Base-by-base conservation (phyloP, 352 stramenopile species). In the Phytopythium litorale region DNA sequence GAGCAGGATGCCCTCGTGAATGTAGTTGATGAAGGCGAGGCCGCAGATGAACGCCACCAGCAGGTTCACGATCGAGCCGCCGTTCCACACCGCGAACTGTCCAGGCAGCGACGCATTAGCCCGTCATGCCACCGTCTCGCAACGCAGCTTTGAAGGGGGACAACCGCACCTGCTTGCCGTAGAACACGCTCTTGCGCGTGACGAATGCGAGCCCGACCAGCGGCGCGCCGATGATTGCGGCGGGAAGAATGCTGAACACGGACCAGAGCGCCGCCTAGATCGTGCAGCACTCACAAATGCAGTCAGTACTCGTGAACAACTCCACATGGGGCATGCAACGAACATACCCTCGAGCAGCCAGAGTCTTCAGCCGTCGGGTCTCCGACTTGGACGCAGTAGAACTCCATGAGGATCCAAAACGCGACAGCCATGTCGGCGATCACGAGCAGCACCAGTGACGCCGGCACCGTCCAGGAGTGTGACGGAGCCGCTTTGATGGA, bases 361-460 rank as follows among this genome's bases (percentile, higher is more conserved):
- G 81, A 81, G 62, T 94, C 78, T 49, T 82, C 59, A 21, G 72
- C 57, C 21, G 81, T 94, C 16, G 87, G 87, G 50, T 94, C 83
- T 9, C 84, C 73, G 43, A 95, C 76, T 90, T 95, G 87, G 55
- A 95, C 74, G 68, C 87, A 95, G 68, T 89, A 94, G 54, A 85
- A 95, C 68, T 95, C 81, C 62, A 94, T 83, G 40, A 92, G 59
- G 42, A 92, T 79, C 79, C 78, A 91, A 62, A 93, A 89, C 13
- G 76, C 72, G 56, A 87, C 66, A 16, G 78, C 72, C 59, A 83
- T 76, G 54, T 95, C 87, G 18, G 72, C 63, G 25, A 89, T 70
- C n/a, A 95, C 53, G 7, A 93, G 65, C 32, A 84, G n/a, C 0
- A 95, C 68, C 66, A 92, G 69, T 40, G 59, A 53, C 19, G 83